Conservation (phyloP, 106 monocot genomes). For the Allium sativum region DNA sequence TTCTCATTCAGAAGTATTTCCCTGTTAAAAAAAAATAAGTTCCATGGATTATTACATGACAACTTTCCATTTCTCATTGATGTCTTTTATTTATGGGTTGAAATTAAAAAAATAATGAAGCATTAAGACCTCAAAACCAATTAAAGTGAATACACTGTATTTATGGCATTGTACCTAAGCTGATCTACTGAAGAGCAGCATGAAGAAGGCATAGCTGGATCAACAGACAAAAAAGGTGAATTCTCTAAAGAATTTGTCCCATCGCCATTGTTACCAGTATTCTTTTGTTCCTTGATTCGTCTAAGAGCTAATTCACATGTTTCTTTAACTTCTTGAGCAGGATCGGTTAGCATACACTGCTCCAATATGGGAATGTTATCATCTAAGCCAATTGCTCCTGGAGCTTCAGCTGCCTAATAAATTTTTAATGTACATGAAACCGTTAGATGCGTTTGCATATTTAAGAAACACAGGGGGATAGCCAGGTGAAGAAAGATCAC, state of each 20-base stretch:
- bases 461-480: not conserved
- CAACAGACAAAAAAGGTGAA: slow-evolving; percentile 83
- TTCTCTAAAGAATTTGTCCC: not conserved
- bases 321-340: slow-evolving; percentile 86
- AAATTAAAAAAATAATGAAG: too few species aligned
- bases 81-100: too few species aligned
- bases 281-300: slow-evolving; percentile 62
- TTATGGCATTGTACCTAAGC: slow-evolving; percentile 37
- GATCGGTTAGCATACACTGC: slow-evolving; percentile 57
- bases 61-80: too few species aligned
- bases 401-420: slow-evolving; percentile 93
- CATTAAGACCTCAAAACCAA: not conserved
- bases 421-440: too few species aligned
- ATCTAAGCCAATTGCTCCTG: slow-evolving; percentile 82
- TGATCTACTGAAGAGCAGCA: slow-evolving; percentile 53
- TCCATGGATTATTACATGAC: too few species aligned
- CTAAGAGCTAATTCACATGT: slow-evolving; percentile 92
- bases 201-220: slow-evolving; percentile 77
- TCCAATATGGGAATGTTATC: slow-evolving; percentile 39
- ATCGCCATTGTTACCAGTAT: slow-evolving; percentile 14
- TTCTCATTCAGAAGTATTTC: slow-evolving; percentile 77
- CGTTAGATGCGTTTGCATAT: too few species aligned
- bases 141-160: too few species aligned
- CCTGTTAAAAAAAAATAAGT: slow-evolving; percentile 26
- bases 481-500: slow-evolving; percentile 16